Evolutionary conservation across 192 early-diverging fungal genomes (phyloP).

Genomic region (Coemansia sp.): DNA sequence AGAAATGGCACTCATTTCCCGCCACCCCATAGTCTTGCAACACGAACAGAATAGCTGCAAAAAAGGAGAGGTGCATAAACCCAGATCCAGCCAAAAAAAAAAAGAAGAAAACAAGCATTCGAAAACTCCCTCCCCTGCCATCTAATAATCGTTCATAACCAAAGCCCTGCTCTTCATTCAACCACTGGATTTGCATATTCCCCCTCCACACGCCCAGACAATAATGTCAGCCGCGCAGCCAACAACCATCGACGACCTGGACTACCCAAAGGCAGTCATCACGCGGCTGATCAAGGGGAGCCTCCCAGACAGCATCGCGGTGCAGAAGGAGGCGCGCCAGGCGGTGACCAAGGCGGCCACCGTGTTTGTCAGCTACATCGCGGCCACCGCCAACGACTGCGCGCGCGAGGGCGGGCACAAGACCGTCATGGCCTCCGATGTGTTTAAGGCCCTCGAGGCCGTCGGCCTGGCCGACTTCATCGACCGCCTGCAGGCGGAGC

Average conservation of each 20-base stretch:
- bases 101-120: too few relatives aligned
- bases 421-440: conserved; percentile 41
- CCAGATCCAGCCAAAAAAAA: too few relatives aligned
- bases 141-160: too few relatives aligned
- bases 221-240: not conserved
- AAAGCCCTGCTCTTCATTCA: too few relatives aligned
- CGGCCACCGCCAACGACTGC: conserved; percentile 50
- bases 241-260: conserved; percentile 40
- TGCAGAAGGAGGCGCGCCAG: conserved; percentile 46
- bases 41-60: too few relatives aligned
- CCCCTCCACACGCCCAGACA: too few relatives aligned
- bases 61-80: too few relatives aligned
- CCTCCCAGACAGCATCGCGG: conserved; percentile 44
- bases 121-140: too few relatives aligned
- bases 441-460: conserved; percentile 43
- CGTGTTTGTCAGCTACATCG: conserved; percentile 50
- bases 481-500: conserved; percentile 26
- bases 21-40: too few relatives aligned
- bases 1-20: too few relatives aligned
- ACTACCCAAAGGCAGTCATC: conserved; percentile 48
- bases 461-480: conserved; percentile 44
- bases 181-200: too few relatives aligned
- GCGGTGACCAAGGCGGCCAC: conserved; percentile 32
- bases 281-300: conserved; percentile 38
- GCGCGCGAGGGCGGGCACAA: conserved; percentile 44